Percentiles rank a stretch among this genome's conserved stretches.
These are phyloP conservation scores for Fusarium sp. DNA, from an alignment of 2,329 filamentous ascomycete genomes.

Conservation along the genomic window DNA sequence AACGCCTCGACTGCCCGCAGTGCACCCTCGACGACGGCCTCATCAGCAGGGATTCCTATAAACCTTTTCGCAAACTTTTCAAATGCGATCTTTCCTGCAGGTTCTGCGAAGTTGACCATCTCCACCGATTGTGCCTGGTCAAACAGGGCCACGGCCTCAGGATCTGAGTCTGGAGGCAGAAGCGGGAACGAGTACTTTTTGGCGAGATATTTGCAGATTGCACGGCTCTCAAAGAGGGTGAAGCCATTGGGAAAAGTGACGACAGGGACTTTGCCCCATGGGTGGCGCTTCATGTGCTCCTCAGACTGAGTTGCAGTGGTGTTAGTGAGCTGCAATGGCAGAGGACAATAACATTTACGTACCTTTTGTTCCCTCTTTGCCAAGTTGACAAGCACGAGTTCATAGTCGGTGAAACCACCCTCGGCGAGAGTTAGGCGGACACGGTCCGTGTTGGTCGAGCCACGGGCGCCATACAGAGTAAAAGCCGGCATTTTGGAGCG, in stretches of 20 bases:
- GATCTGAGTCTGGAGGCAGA: constrained; percentile 52
- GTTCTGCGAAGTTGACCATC: constrained; percentile 57
- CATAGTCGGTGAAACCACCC: constrained; percentile 57
- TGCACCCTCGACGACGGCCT: constrained; percentile 53
- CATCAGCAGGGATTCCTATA: constrained; percentile 56
- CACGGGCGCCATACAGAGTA: constrained; percentile 55
- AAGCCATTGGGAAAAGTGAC: constrained; percentile 55
- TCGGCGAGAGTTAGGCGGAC: constrained; percentile 57
- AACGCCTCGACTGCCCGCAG: constrained; percentile 53
- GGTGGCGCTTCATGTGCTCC: constrained; percentile 54
- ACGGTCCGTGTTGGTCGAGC: constrained; percentile 57
- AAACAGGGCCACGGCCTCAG: constrained; percentile 56
- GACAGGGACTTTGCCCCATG: constrained; percentile 57
- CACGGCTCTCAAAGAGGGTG: constrained; percentile 59
- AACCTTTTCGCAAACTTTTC: constrained; percentile 60
- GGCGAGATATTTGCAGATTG: constrained; percentile 60
- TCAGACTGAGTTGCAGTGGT: constrained; percentile 46
- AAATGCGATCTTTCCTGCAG: constrained; percentile 56
- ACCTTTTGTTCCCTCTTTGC: constrained; percentile 57
- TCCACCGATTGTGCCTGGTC: constrained; percentile 57
- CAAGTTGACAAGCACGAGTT: constrained; percentile 53
- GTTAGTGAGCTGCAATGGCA: constrained; percentile 32
- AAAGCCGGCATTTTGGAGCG: constrained; percentile 56
- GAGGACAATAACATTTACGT: neutral
- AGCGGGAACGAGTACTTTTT: constrained; percentile 59